Base-by-base conservation (phyloP, 2,329 filamentous ascomycete genomes). In the Verticillium klebahnii region DNA sequence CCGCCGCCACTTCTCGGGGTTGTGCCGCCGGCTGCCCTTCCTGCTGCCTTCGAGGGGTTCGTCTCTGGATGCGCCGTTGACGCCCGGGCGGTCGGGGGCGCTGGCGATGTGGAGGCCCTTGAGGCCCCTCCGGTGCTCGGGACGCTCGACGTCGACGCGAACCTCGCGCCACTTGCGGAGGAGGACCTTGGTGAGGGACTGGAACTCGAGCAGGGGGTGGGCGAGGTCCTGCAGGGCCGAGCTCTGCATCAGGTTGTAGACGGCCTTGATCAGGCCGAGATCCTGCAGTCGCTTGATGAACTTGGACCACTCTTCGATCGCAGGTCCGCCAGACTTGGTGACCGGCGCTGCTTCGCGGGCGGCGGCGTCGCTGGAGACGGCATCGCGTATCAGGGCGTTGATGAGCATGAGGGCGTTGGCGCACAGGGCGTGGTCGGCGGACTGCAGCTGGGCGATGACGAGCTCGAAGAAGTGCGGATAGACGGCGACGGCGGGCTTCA, bases 391-490 rank as follows among this genome's bases (percentile, higher is more conserved):
- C 56, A 99, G 82, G 0, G 94, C 92, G 73, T 99, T 99, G 75
- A 99, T 92, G 62, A 99, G 82, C 81, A 97, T 95, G 60, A 99
- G 82, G 1, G 95, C 92, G 77, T 97, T 98, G 66, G 93, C 94
- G 77, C 95, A 98, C 34, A 99, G 84, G 3, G 93, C 91, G 77
- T 99, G 95, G 74, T 99, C 95, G 56, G 93, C 94, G 19, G 93
- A 96, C 63, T 93, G 92, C 63, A 99, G 83, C 73, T 96, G 90
- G 71, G 89, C 90, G 66, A 99, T 93, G 60, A 98, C 89, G 74
- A 96, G 91, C 72, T 96, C 93, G 66, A 98, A 89, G 75, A 99
- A 99, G 67, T 96, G 91, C 29, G 94, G 93, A 73, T 97, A 92
- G 23, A 93, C 86, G 39, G 93, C 91, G 63, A 99, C 90, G 60